Conservation (phyloP, 257 asterid genomes). For the Nicotiana tomentosiformis region DNA sequence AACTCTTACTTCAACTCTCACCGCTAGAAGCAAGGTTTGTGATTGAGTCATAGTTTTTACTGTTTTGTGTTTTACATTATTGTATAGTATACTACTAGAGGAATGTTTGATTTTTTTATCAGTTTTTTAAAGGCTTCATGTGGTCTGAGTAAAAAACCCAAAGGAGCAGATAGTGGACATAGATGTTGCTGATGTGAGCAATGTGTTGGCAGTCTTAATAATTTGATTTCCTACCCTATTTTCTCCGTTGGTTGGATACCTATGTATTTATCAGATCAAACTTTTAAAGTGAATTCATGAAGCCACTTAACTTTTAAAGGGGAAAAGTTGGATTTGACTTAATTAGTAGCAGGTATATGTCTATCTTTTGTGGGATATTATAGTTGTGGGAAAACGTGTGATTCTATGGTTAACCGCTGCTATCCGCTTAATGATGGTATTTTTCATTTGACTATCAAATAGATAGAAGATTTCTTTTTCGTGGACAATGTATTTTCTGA, state of each 20-base stretch:
- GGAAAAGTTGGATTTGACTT: too few relatives aligned
- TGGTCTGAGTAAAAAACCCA: slow-evolving; percentile 43
- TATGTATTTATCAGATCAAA: too few relatives aligned
- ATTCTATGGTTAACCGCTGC: slow-evolving; percentile 59
- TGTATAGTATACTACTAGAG: background rate
- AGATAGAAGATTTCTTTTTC: background rate
- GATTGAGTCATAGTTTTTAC: background rate
- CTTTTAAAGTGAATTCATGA: too few relatives aligned
- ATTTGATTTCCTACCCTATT: too few relatives aligned
- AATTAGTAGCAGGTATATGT: too few relatives aligned
- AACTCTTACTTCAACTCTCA: slow-evolving; percentile 70
- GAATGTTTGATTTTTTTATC: background rate
- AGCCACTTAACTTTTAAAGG: too few relatives aligned
- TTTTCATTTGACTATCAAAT: background rate
- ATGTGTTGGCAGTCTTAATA: too few relatives aligned
- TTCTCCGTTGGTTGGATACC: too few relatives aligned
- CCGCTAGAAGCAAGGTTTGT: slow-evolving; percentile 74
- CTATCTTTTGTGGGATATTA: slow-evolving; percentile 30
- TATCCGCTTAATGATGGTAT: slow-evolving; percentile 85
- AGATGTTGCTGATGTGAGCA: slow-evolving; percentile 33
- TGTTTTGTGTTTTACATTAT: background rate
- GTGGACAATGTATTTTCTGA: background rate
- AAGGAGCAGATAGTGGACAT: slow-evolving; percentile 48
- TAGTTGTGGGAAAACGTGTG: slow-evolving; percentile 79
- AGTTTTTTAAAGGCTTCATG: slow-evolving; percentile 57